phyloP scores from a whole-genome alignment of 257 asterid genomes.

The Solanum sejunctum region DNA sequence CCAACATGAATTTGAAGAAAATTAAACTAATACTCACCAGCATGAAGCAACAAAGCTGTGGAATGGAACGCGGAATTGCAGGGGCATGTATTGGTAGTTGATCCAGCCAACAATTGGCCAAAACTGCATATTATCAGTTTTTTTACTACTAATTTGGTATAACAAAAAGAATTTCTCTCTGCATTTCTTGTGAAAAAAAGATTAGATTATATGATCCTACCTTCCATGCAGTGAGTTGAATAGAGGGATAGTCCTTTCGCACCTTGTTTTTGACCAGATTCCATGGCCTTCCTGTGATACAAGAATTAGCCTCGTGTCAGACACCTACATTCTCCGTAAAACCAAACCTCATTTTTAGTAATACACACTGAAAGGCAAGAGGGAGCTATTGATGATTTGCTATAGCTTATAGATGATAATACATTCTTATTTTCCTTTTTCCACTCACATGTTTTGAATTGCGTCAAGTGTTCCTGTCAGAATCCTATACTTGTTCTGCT shows the following conservation, averaged over 20 bases:
- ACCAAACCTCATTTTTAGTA: no score
- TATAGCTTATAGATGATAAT: not conserved
- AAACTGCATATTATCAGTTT: conserved; percentile 2
- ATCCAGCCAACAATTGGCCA: conserved; percentile 32
- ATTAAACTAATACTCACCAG: conserved; percentile 7
- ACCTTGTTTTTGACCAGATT: conserved; percentile 15
- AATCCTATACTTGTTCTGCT: no score
- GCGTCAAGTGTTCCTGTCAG: not conserved
- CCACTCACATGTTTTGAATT: not conserved
- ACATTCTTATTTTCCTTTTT: not conserved
- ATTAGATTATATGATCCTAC: not conserved
- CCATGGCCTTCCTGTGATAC: conserved; percentile 17
- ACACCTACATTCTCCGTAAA: not conserved
- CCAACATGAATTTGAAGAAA: no score
- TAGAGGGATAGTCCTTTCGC: conserved; percentile 15
- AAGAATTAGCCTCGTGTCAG: not conserved
- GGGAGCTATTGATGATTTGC: not conserved
- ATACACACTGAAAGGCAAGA: not conserved
- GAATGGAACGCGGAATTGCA: conserved; percentile 20
- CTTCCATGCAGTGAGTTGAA: conserved; percentile 28
- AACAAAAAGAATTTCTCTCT: not conserved
- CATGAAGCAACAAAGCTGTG: conserved; percentile 24
- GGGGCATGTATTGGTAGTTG: conserved; percentile 31
- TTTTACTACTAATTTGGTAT: not conserved
- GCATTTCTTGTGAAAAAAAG: not conserved